A percentile compares a stretch with the other conserved stretches of the same genome.
These are phyloP conservation scores for Stropharia rugosoannulata DNA, from an alignment of 768 basidiomycete genomes.

Conservation along the genomic window DNA sequence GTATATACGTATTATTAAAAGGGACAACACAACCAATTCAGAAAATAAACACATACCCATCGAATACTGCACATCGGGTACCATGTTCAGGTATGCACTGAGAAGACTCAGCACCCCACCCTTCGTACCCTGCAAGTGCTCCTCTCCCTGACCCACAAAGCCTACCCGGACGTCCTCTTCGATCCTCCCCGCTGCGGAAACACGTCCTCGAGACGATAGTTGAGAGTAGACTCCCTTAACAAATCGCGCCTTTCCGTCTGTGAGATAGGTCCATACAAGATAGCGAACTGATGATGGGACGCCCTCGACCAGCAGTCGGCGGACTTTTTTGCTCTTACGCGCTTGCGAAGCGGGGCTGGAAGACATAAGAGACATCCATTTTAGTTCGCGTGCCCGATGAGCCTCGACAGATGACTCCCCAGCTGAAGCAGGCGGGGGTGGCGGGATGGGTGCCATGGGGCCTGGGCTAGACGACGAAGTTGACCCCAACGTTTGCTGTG, in stretches of 20 bases:
- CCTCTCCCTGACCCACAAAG: conserved; percentile 31
- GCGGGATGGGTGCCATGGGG: conserved; percentile 5
- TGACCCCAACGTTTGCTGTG: conserved; percentile 2
- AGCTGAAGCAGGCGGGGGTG: conserved; percentile 19
- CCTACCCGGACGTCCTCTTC: conserved; percentile 54
- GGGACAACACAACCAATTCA: neutral
- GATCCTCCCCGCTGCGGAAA: conserved; percentile 50
- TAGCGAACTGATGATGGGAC: conserved; percentile 85
- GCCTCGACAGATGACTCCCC: conserved; percentile 50
- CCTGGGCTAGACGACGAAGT: neutral
- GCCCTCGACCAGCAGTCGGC: conserved; percentile 70
- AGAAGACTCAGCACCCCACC: conserved; percentile 56
- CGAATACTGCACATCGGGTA: conserved; percentile 74
- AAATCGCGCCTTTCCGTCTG: conserved; percentile 70
- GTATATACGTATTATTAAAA: neutral
- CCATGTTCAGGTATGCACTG: conserved; percentile 82
- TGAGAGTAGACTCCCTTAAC: conserved; percentile 70
- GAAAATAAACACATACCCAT: conserved; percentile 41
- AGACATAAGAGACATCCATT: conserved; percentile 70
- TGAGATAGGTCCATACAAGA: conserved; percentile 80
- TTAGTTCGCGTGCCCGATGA: conserved; percentile 72
- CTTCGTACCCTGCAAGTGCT: conserved; percentile 46
- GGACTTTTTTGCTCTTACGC: conserved; percentile 77
- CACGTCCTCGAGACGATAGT: conserved; percentile 54
- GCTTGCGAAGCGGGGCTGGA: conserved; percentile 58